Base-by-base conservation (phyloP, 768 basidiomycete species). In the Mrakia hoshinonis region DNA sequence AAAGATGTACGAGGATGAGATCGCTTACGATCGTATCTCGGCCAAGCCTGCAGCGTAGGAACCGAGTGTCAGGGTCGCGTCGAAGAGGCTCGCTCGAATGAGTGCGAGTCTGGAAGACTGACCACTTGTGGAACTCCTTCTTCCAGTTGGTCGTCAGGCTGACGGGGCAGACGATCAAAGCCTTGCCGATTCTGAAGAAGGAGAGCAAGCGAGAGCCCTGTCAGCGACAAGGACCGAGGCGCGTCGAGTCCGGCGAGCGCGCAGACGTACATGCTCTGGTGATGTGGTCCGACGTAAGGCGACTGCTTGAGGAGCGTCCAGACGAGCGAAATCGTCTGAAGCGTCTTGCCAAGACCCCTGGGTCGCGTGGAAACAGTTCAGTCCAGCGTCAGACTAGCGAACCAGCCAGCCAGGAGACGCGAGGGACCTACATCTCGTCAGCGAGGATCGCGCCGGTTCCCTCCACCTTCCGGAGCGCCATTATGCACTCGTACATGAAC, bases 311-410 rank as follows among this genome's bases (percentile, higher is more conserved):
- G 84, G 12, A 99, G 81, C 0, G 92, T 97, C 89, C 92, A 93
- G 10, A 97, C 82, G 18, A 99, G 83, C n/a, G 87, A 83, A 68
- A 99, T 94, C 0, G 94, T 94, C 87, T 93, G 78, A 63, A 78
- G 70, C 1, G 93, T 96, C 82, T 99, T 99, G n/a, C 96, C 96
- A 63, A 99, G 85, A 63, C 95, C 95, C 94, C 94, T 88, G 38
- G 58, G 24, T 46, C 72, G 43, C 22, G n/a, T 34, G 20, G 20
- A 43, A 48, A 6, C 18, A 46, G n/a, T 18, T 20, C 55, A 38
- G 29, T 31, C 54, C 22, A 31, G n/a, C n/a, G n/a, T n/a, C n/a
- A n/a, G n/a, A n/a, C 54, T 4, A 47, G 3, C 4, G 68, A 26
- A 47, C 70, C 72, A 55, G 61, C 75, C 24, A 76, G 3, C 24